Evolutionary conservation across 1,139 yeast genomes (phyloP).

Genomic region (Candida anutae): DNA sequence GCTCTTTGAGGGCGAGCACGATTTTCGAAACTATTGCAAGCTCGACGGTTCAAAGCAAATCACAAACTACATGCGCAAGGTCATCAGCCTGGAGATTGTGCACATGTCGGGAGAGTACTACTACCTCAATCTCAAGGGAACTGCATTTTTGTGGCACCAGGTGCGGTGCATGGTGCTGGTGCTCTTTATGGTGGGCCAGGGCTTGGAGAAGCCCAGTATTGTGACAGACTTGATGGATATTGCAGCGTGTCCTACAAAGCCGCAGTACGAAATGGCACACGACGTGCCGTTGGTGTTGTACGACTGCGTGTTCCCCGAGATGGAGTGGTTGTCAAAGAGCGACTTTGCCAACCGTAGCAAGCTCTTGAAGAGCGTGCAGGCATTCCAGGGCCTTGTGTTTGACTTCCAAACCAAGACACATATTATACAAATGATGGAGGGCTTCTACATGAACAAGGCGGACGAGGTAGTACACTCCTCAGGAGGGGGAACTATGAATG

Average conservation of each 20-base stretch:
- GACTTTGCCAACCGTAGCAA: slow-evolving; percentile 11
- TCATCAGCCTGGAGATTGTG: slow-evolving; percentile 45
- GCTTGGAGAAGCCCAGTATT: slow-evolving; percentile 53
- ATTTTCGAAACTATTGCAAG: slow-evolving; percentile 91
- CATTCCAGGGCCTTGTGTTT: slow-evolving; percentile 21
- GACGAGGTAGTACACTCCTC: slow-evolving; percentile 10
- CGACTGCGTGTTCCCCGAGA: slow-evolving; percentile 69
- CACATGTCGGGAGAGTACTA: slow-evolving; percentile 40
- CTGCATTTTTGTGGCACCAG: slow-evolving; percentile 97
- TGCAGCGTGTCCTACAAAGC: slow-evolving; percentile 55
- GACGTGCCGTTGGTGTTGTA: slow-evolving; percentile 85
- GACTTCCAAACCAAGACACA: slow-evolving; percentile 31
- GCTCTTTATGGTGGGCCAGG: slow-evolving; percentile 73
- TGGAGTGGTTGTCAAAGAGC: slow-evolving; percentile 52
- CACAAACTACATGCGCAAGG: slow-evolving; percentile 58
- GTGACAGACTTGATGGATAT: slow-evolving; percentile 55
- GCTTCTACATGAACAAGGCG: slow-evolving; percentile 14
- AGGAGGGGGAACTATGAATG: slow-evolving; percentile 36
- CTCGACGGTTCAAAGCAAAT: slow-evolving; percentile 92
- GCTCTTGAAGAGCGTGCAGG: slow-evolving; percentile 18
- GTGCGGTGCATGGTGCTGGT: slow-evolving; percentile 93
- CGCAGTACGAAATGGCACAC: slow-evolving; percentile 83
- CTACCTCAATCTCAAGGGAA: slow-evolving; percentile 74
- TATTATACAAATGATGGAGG: slow-evolving; percentile 24
- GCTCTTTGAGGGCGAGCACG: slow-evolving; percentile 67